These are phyloP conservation scores for Liquidambar formosana DNA, from an alignment of 164 flowering plant genomes.

Conservation along the genomic window DNA sequence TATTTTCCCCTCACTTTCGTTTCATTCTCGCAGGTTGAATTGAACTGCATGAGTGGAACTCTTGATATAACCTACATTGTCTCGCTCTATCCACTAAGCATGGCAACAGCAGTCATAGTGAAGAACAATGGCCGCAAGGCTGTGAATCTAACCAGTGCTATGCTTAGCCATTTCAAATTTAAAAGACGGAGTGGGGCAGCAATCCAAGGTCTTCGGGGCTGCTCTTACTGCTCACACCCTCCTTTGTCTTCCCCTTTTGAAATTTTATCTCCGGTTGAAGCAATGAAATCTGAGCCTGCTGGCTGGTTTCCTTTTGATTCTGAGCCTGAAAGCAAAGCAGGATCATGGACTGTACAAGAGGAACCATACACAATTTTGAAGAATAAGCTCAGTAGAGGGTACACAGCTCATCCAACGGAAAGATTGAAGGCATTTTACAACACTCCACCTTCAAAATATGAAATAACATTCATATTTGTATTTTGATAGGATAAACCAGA, in stretches of 20 bases:
- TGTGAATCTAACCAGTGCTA: slow-evolving; percentile 61
- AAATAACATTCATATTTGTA: slow-evolving; percentile 18
- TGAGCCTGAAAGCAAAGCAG: slow-evolving; percentile 50
- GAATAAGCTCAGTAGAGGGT: slow-evolving; percentile 73
- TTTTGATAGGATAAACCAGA: not conserved
- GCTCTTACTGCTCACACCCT: slow-evolving; percentile 69
- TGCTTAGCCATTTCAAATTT: slow-evolving; percentile 65
- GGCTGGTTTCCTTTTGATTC: slow-evolving; percentile 64
- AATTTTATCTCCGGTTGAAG: slow-evolving; percentile 68
- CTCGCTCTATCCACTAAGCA: slow-evolving; percentile 67
- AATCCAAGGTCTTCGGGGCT: slow-evolving; percentile 62
- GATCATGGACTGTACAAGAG: slow-evolving; percentile 69
- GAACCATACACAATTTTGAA: slow-evolving; percentile 52
- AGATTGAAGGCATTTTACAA: slow-evolving; percentile 59
- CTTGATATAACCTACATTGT: slow-evolving; percentile 72
- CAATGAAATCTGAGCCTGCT: slow-evolving; percentile 61
- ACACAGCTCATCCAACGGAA: slow-evolving; percentile 71
- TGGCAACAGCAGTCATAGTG: slow-evolving; percentile 83
- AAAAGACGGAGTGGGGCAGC: slow-evolving; percentile 57
- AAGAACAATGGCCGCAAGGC: slow-evolving; percentile 74
- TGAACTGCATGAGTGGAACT: slow-evolving; percentile 59
- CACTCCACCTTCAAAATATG: slow-evolving; percentile 80
- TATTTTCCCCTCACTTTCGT: not conserved
- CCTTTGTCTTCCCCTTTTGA: slow-evolving; percentile 71
- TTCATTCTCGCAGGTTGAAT: slow-evolving; percentile 59